Evolutionary conservation across 2,329 filamentous ascomycete genomes (phyloP).

Genomic region (Waltergamsia citrina): DNA sequence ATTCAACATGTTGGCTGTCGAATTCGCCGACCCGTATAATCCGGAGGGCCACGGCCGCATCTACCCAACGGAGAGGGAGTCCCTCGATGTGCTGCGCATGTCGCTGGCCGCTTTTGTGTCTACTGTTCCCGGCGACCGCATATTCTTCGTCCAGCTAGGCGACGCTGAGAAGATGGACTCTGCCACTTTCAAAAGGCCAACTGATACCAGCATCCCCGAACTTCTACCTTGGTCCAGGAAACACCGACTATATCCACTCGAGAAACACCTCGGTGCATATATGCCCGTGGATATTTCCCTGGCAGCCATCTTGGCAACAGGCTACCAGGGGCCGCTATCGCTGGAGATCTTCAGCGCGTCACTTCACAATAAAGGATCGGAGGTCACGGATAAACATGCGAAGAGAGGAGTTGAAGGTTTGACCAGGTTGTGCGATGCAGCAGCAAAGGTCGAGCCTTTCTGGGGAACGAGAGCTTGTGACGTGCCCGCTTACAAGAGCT

Average conservation of each 20-base stretch:
- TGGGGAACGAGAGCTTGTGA: background rate
- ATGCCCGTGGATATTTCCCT: background rate
- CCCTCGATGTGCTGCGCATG: slow-evolving; percentile 2
- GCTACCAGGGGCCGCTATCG: background rate
- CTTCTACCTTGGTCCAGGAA: slow-evolving; percentile 1
- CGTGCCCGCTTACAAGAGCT: background rate
- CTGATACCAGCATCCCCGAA: slow-evolving; percentile 2
- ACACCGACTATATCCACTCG: background rate
- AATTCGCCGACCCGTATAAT: slow-evolving; percentile 5
- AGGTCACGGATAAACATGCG: background rate
- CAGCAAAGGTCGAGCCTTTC: background rate
- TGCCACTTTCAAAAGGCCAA: slow-evolving; percentile 5
- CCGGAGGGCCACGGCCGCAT: slow-evolving; percentile 4
- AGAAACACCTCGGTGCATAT: background rate
- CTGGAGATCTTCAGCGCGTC: background rate
- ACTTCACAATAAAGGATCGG: background rate
- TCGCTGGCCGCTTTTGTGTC: slow-evolving; percentile 4
- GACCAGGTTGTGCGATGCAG: background rate
- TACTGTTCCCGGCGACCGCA: slow-evolving; percentile 4
- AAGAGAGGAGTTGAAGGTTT: background rate
- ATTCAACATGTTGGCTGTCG: slow-evolving; percentile 5
- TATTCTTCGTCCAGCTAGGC: slow-evolving; percentile 5
- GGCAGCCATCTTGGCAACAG: background rate
- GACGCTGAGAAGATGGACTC: slow-evolving; percentile 5
- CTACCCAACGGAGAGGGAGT: slow-evolving; percentile 1